These are phyloP conservation scores for Wickerhamomyces queroliae DNA, from an alignment of 805 yeast genomes.

Conservation along the genomic window DNA sequence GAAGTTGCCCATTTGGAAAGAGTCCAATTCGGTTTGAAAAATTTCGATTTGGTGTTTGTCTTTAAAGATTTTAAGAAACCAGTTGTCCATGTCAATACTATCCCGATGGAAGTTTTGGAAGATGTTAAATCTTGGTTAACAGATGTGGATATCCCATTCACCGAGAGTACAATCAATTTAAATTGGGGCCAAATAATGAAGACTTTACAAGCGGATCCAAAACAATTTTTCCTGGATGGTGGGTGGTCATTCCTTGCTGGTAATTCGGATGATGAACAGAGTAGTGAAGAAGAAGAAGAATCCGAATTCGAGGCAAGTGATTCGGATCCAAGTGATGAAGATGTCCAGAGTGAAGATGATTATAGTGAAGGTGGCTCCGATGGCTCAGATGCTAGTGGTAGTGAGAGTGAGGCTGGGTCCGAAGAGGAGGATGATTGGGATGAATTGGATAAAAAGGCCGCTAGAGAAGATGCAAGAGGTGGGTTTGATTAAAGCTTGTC, in stretches of 20 bases:
- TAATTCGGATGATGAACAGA: slow-evolving; percentile 73
- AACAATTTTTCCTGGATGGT: slow-evolving; percentile 88
- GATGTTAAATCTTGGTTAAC: slow-evolving; percentile 95
- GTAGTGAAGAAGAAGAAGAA: slow-evolving; percentile 67
- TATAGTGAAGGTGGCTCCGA: slow-evolving; percentile 31
- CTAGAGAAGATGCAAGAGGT: slow-evolving; percentile 30
- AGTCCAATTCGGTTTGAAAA: slow-evolving; percentile 94
- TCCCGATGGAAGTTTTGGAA: slow-evolving; percentile 88
- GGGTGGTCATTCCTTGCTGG: slow-evolving; percentile 96
- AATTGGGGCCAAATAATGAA: slow-evolving; percentile 96
- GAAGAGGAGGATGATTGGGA: slow-evolving; percentile 36
- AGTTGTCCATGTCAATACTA: slow-evolving; percentile 88
- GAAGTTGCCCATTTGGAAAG: slow-evolving; percentile 95
- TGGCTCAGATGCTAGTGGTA: slow-evolving; percentile 16
- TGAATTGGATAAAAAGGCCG: slow-evolving; percentile 31
- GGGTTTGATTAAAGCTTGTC: slow-evolving; percentile 25
- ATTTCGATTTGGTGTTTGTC: slow-evolving; percentile 94
- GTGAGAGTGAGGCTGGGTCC: slow-evolving; percentile 28
- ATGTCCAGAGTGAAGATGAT: slow-evolving; percentile 30
- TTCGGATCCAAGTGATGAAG: slow-evolving; percentile 37
- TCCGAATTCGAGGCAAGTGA: slow-evolving; percentile 40
- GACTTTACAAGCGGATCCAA: slow-evolving; percentile 86
- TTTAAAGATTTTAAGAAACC: slow-evolving; percentile 86
- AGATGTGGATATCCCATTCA: slow-evolving; percentile 93
- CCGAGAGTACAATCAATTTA: slow-evolving; percentile 93